A percentile compares a stretch with the other conserved stretches of the same genome.
Evolutionary conservation across 305 asterid genomes (phyloP).

Genomic region (Fraxinus sp.): DNA sequence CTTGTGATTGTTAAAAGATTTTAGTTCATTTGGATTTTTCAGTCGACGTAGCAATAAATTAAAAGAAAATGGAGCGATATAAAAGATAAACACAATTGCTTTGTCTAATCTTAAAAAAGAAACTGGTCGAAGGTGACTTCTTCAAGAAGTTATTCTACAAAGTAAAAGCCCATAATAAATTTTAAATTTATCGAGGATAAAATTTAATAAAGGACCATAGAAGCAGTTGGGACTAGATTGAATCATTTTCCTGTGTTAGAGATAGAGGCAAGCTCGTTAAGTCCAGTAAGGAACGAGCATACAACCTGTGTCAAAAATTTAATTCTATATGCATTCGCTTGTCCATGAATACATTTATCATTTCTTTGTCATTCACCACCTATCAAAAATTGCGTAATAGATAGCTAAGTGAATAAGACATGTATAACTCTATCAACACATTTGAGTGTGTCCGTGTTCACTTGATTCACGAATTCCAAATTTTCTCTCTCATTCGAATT

Average conservation of each 20-base stretch:
- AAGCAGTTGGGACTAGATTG: no score
- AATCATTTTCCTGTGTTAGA: no score
- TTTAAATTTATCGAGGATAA: neutral
- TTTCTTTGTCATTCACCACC: neutral
- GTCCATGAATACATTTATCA: neutral
- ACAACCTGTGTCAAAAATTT: neutral
- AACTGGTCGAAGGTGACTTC: neutral
- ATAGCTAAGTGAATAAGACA: neutral
- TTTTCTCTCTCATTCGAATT: constrained; percentile 23
- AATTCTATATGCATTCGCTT: neutral
- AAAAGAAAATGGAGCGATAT: no score
- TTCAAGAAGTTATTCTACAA: neutral
- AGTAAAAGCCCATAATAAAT: neutral
- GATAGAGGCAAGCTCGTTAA: neutral
- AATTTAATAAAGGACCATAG: neutral
- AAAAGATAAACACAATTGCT: neutral
- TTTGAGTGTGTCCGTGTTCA: neutral
- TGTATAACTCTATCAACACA: neutral
- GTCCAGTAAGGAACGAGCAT: neutral
- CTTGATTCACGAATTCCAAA: neutral
- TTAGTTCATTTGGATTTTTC: neutral
- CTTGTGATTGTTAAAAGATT: neutral
- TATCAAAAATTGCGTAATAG: neutral
- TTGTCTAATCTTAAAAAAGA: neutral
- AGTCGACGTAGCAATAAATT: neutral